These are phyloP conservation scores for Echria macrotheca DNA, from an alignment of 495 filamentous ascomycete species.

Conservation along the genomic window DNA sequence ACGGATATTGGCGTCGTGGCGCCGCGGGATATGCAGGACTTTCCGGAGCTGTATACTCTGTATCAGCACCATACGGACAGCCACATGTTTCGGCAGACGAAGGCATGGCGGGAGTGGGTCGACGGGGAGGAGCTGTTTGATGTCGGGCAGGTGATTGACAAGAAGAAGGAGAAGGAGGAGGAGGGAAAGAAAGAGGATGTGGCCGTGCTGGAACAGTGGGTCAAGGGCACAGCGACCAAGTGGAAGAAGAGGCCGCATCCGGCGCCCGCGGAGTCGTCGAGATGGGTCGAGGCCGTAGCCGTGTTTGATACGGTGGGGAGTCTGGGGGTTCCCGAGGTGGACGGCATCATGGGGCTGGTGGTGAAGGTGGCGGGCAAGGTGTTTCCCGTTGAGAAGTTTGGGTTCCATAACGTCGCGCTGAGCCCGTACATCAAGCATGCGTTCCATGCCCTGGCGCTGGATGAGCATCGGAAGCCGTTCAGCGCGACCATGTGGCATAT, in stretches of 20 bases:
- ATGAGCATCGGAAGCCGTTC: constrained; percentile 11
- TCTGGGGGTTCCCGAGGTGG: constrained; percentile 14
- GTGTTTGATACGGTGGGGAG: background rate
- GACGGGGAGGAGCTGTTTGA: background rate
- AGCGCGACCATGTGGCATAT: constrained; percentile 18
- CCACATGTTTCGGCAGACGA: constrained; percentile 4
- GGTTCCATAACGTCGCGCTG: constrained; percentile 9
- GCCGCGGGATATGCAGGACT: background rate
- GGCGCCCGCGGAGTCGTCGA: constrained; percentile 7
- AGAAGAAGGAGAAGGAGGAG: background rate
- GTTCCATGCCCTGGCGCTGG: constrained; percentile 11
- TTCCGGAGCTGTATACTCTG: background rate
- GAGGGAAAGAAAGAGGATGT: too few relatives aligned
- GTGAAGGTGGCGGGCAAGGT: constrained; percentile 15
- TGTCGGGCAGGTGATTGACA: too few relatives aligned
- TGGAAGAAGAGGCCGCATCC: constrained; percentile 7
- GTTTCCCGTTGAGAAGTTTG: constrained; percentile 12
- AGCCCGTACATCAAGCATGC: constrained; percentile 17
- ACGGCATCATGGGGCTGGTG: background rate
- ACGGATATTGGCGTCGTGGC: constrained; percentile 32
- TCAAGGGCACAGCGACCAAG: background rate
- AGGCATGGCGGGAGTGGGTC: constrained; percentile 5
- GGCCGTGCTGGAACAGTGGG: background rate
- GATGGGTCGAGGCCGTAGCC: constrained; percentile 9
- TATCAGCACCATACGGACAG: constrained; percentile 6